A percentile compares a stretch with the other conserved stretches of the same genome.
Evolutionary conservation across 257 asterid genomes (phyloP).

Genomic region (Salvia hispanica): DNA sequence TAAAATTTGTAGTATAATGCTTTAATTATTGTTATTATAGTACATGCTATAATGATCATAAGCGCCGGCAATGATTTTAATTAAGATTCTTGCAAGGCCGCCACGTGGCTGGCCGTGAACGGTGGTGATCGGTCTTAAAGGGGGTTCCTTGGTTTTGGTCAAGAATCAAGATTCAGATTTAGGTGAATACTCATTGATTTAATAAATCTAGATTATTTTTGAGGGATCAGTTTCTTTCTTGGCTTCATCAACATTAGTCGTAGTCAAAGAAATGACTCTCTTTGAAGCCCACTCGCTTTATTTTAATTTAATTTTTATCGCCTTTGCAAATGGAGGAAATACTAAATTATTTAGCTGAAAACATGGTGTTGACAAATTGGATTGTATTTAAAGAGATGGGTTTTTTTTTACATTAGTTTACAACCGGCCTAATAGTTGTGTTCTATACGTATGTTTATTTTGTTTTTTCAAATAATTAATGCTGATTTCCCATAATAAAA

Average conservation of each 20-base stretch:
- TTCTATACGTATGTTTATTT: constrained; percentile 6
- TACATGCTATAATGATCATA: constrained; percentile 21
- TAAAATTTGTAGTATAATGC: background rate
- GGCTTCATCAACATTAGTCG: constrained; percentile 32
- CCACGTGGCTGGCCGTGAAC: constrained; percentile 39
- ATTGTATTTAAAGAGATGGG: constrained; percentile 12
- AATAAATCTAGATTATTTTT: background rate
- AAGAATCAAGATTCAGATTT: constrained; percentile 30
- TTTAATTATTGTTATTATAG: constrained; percentile 9
- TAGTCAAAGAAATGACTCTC: constrained; percentile 26
- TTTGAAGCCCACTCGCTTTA: constrained; percentile 18
- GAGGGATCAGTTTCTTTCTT: constrained; percentile 20
- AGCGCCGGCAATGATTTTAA: constrained; percentile 44
- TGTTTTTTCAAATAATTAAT: constrained; percentile 13
- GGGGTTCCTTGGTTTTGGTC: constrained; percentile 24
- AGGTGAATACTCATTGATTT: background rate
- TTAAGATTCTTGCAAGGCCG: constrained; percentile 28
- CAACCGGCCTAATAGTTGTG: constrained; percentile 39
- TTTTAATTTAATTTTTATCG: background rate
- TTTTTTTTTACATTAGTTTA: constrained; percentile 15
- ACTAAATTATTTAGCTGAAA: constrained; percentile 10
- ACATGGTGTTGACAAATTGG: constrained; percentile 27
- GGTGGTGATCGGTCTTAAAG: constrained; percentile 23
- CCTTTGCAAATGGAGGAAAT: constrained; percentile 22
- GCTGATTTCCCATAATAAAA: constrained; percentile 22